phyloP scores from a whole-genome alignment of 495 filamentous ascomycete species.

The Penicillium waksmanii region DNA sequence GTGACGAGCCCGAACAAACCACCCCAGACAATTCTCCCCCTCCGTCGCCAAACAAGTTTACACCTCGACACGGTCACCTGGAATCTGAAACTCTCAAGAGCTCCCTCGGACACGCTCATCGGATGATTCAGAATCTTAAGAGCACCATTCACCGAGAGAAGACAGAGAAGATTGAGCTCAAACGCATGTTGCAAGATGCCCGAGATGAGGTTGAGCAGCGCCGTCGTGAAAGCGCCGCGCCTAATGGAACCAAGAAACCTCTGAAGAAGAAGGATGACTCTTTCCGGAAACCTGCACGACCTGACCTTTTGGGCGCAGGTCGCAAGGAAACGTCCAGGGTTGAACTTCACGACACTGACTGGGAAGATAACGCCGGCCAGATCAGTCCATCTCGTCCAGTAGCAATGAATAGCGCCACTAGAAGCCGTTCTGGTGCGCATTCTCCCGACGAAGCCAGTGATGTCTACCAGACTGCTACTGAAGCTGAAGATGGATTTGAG shows the following conservation, averaged over 20 bases:
- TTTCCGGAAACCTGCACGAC: conserved; percentile 73
- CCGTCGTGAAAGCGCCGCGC: conserved; percentile 59
- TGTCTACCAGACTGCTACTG: conserved; percentile 83
- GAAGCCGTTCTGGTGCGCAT: conserved; percentile 24
- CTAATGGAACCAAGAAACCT: conserved; percentile 58
- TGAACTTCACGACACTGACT: conserved; percentile 74
- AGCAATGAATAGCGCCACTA: conserved; percentile 22
- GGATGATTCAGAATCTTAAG: conserved; percentile 93
- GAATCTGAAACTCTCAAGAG: conserved; percentile 95
- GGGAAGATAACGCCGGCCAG: conserved; percentile 77
- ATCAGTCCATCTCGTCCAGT: conserved; percentile 49
- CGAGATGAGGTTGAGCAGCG: conserved; percentile 87
- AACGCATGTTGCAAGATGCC: conserved; percentile 93
- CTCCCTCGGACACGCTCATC: conserved; percentile 89
- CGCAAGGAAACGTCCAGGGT: conserved; percentile 77
- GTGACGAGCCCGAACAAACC: conserved; percentile 64
- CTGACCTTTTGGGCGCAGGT: conserved; percentile 76
- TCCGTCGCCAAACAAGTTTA: conserved; percentile 85
- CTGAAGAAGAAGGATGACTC: conserved; percentile 71
- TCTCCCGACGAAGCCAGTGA: conserved; percentile 57
- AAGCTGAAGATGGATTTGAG: conserved; percentile 85
- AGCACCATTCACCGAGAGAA: conserved; percentile 95
- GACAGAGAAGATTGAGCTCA: conserved; percentile 94
- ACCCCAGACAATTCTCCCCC: conserved; percentile 92
- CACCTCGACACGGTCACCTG: conserved; percentile 83